These are phyloP conservation scores for Vaccinium myrtillus DNA, from an alignment of 148 eudicot species.

Conservation along the genomic window DNA sequence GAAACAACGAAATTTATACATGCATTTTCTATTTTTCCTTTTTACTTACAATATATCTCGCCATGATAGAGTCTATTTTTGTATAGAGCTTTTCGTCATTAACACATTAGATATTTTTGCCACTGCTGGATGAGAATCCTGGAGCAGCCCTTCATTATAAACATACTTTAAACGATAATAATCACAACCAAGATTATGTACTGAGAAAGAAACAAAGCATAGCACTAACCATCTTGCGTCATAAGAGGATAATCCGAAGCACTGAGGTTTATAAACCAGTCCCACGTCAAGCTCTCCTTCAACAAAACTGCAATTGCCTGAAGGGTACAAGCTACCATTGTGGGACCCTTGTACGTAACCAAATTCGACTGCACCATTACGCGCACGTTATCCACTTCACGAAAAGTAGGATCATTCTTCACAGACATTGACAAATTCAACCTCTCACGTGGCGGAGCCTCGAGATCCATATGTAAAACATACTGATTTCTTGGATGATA, in stretches of 20 bases:
- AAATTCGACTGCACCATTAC: slow-evolving; percentile 91
- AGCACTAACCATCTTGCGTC: slow-evolving; percentile 89
- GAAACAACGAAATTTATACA: too few species aligned
- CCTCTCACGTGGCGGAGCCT: slow-evolving; percentile 94
- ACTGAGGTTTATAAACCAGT: slow-evolving; percentile 97
- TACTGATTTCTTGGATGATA: slow-evolving; percentile 98
- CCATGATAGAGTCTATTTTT: too few species aligned
- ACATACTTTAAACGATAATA: background rate
- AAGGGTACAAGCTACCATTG: slow-evolving; percentile 94
- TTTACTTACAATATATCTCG: too few species aligned
- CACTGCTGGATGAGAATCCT: too few species aligned
- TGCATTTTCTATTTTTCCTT: too few species aligned
- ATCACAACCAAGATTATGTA: background rate
- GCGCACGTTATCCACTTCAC: slow-evolving; percentile 77
- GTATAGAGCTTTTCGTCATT: too few species aligned
- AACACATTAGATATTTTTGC: too few species aligned
- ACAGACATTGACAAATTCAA: slow-evolving; percentile 73
- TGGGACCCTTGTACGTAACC: slow-evolving; percentile 96
- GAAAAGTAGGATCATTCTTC: slow-evolving; percentile 70
- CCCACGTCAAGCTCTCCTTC: slow-evolving; percentile 74
- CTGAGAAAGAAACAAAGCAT: slow-evolving; percentile 13
- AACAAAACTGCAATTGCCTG: slow-evolving; percentile 91
- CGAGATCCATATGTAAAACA: slow-evolving; percentile 89
- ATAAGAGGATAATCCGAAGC: slow-evolving; percentile 98
- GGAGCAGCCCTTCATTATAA: too few species aligned